Percentiles rank a stretch among this genome's conserved stretches.
phyloP scores from a whole-genome alignment of 306 rosid genomes.

The Begonia masoniana region DNA sequence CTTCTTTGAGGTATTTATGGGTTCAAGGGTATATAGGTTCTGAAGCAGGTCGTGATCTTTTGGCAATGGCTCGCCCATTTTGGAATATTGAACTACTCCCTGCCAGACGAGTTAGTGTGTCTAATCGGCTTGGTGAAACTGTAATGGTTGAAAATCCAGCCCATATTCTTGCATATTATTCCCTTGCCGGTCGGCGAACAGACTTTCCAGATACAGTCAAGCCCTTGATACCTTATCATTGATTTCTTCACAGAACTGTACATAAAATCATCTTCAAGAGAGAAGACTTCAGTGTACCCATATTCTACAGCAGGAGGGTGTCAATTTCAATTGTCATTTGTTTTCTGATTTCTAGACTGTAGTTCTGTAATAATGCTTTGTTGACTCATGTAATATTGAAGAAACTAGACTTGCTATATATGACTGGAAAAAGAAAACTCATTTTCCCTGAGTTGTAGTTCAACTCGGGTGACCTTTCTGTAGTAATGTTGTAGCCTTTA shows the following conservation, averaged over 20 bases:
- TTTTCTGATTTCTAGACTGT: too few species aligned
- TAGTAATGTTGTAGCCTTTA: too few species aligned
- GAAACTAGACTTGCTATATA: too few species aligned
- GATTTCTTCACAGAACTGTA: slow-evolving; percentile 31
- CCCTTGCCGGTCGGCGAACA: slow-evolving; percentile 86
- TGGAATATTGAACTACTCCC: slow-evolving; percentile 93
- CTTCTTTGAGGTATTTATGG: slow-evolving; percentile 80
- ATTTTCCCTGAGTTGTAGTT: too few species aligned
- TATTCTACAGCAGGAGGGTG: neutral
- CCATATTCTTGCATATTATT: slow-evolving; percentile 91
- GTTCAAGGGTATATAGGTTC: slow-evolving; percentile 86
- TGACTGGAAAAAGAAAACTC: too few species aligned
- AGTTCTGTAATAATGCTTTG: too few species aligned
- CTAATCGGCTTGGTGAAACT: slow-evolving; percentile 12
- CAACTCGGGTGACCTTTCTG: too few species aligned
- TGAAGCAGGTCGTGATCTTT: slow-evolving; percentile 45
- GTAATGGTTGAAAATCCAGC: slow-evolving; percentile 51
- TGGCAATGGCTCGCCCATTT: slow-evolving; percentile 71
- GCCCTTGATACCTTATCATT: slow-evolving; percentile 37
- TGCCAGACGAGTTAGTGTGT: slow-evolving; percentile 24
- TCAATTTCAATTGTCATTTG: neutral
- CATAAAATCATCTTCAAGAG: slow-evolving; percentile 16
- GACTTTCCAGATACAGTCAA: slow-evolving; percentile 66
- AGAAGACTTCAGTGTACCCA: neutral
- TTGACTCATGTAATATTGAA: too few species aligned